phyloP scores from a whole-genome alignment of 2,329 filamentous ascomycete species.

The Penicillium concentricum region DNA sequence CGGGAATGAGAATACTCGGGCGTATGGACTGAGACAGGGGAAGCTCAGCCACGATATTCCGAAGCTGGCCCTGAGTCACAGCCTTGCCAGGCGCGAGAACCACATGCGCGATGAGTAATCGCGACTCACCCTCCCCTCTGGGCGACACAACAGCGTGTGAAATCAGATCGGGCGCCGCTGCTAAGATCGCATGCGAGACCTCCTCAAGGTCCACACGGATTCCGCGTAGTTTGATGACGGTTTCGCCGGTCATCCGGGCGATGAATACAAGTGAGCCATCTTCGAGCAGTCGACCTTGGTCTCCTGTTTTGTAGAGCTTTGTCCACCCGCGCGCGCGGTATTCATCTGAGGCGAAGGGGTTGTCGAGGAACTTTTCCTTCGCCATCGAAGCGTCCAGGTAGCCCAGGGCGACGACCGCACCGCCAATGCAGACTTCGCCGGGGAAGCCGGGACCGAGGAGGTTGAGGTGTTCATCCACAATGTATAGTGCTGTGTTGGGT shows the following conservation, averaged over 20 bases:
- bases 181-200: too few species aligned
- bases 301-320: not conserved
- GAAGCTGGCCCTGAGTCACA: not conserved
- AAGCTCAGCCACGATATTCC: not conserved
- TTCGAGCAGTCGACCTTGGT: not conserved
- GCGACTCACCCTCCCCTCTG: not conserved
- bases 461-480: not conserved
- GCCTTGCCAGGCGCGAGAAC: not conserved
- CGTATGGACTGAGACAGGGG: not conserved
- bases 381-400: not conserved
- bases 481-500: not conserved
- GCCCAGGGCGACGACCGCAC: not conserved
- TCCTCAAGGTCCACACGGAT: not conserved
- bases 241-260: not conserved
- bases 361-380: not conserved
- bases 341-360: not conserved
- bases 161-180: too few species aligned
- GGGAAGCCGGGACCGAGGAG: not conserved
- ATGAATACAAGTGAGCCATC: not conserved
- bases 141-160: not conserved
- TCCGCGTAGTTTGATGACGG: not conserved
- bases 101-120: not conserved
- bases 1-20: not conserved
- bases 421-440: not conserved
- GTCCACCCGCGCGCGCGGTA: not conserved